Evolutionary conservation across 176 grass and related monocot species (phyloP).

Genomic region (Guadua angustifolia): DNA sequence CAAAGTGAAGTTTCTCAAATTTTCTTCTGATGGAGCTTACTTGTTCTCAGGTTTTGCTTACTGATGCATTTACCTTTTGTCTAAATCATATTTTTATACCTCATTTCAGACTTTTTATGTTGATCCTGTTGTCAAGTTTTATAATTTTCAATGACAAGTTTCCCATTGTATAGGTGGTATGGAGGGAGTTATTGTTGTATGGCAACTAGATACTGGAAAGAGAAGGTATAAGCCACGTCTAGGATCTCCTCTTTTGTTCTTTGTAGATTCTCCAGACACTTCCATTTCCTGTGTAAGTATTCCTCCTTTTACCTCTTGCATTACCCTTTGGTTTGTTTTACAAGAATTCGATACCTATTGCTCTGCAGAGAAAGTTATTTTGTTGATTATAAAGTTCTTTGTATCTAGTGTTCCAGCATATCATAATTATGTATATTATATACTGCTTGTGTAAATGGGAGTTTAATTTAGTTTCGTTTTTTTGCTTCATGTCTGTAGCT

Average conservation of each 20-base stretch:
- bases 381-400: conserved; percentile 24
- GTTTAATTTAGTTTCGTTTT: background rate
- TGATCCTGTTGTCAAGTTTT: background rate
- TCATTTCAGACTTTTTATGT: background rate
- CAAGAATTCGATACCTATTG: background rate
- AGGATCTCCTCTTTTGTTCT: no score
- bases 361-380: conserved; percentile 24
- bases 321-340: conserved; percentile 8
- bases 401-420: conserved; percentile 21
- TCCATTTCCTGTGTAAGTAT: conserved; percentile 88
- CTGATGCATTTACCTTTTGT: no score
- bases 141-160: conserved; percentile 2
- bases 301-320: conserved; percentile 10
- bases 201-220: no score
- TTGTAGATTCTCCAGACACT: no score
- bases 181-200: conserved; percentile 97
- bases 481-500: background rate
- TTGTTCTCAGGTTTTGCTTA: no score
- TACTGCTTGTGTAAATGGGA: background rate
- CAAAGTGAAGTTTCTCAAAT: no score
- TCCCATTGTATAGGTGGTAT: conserved; percentile 68
- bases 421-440: conserved; percentile 2
- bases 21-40: no score
- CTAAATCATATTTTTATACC: no score
- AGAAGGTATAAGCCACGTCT: no score